Conservation (phyloP, 441 rosid genomes). For the Sinapis alba region DNA sequence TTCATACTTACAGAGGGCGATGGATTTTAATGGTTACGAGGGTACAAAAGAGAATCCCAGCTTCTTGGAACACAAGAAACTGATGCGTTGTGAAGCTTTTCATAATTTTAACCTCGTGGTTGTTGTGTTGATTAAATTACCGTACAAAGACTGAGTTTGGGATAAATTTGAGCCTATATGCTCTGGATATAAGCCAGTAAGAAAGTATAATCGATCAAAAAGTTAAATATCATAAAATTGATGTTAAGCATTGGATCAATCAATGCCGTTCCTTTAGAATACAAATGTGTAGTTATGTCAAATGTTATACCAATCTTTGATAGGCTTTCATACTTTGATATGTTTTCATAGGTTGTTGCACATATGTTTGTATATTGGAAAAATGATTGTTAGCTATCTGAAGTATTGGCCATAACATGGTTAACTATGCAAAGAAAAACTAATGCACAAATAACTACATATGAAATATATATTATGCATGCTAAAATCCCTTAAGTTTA, state of each 20-base stretch:
- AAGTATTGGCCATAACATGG: too few species aligned
- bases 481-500: too few species aligned
- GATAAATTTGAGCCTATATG: background rate
- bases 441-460: too few species aligned
- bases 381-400: too few species aligned
- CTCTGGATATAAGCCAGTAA: background rate
- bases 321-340: background rate
- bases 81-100: background rate
- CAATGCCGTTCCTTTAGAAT: background rate
- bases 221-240: background rate
- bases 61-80: background rate
- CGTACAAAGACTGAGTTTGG: background rate
- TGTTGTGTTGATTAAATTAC: background rate
- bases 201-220: background rate
- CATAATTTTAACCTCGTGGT: background rate
- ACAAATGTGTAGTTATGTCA: background rate
- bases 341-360: background rate
- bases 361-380: background rate
- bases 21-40: background rate
- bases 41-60: background rate
- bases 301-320: background rate
- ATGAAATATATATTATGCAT: too few species aligned
- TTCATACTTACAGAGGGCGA: background rate
- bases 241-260: background rate
- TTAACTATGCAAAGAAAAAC: too few species aligned